A percentile compares a stretch with the other conserved stretches of the same genome.
Evolutionary conservation across 768 basidiomycete genomes (phyloP).

Genomic region (Russula sp.): DNA sequence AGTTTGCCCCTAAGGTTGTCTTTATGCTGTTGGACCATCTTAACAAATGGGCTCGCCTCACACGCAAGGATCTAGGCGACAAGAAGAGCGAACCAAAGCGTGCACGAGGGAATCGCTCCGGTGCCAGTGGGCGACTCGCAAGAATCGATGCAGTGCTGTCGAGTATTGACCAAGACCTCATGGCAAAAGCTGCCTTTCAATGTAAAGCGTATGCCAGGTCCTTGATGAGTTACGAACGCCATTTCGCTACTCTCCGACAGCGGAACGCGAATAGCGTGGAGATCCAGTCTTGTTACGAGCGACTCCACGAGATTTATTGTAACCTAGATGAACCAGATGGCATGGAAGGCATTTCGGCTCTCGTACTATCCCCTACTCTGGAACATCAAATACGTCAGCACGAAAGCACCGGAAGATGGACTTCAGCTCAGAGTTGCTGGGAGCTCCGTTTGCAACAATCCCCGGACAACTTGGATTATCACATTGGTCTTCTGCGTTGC

Average conservation of each 20-base stretch:
- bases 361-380: constrained; percentile 82
- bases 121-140: constrained; percentile 55
- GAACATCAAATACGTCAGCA: constrained; percentile 98
- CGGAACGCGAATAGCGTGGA: constrained; percentile 39
- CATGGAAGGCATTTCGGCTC: constrained; percentile 93
- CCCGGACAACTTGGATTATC: constrained; percentile 83
- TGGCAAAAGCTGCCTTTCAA: constrained; percentile 90
- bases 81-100: constrained; percentile 50
- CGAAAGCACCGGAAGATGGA: constrained; percentile 96
- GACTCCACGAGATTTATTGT: constrained; percentile 92
- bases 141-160: constrained; percentile 76
- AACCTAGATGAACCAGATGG: constrained; percentile 97
- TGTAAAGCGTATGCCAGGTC: constrained; percentile 93
- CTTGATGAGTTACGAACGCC: constrained; percentile 90
- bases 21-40: constrained; percentile 95
- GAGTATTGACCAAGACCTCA: constrained; percentile 78
- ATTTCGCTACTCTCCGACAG: constrained; percentile 50
- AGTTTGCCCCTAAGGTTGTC: constrained; percentile 53
- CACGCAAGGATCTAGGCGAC: constrained; percentile 52
- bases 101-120: constrained; percentile 35
- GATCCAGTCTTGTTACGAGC: constrained; percentile 74
- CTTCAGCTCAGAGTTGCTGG: constrained; percentile 98
- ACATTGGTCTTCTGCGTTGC: constrained; percentile 86
- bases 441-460: constrained; percentile 88
- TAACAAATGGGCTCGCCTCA: constrained; percentile 78